Evolutionary conservation across 2,329 filamentous ascomycete species (phyloP), one percentile per base, ranked within the genome.

Genomic region (Aspergillus sp.): DNA sequence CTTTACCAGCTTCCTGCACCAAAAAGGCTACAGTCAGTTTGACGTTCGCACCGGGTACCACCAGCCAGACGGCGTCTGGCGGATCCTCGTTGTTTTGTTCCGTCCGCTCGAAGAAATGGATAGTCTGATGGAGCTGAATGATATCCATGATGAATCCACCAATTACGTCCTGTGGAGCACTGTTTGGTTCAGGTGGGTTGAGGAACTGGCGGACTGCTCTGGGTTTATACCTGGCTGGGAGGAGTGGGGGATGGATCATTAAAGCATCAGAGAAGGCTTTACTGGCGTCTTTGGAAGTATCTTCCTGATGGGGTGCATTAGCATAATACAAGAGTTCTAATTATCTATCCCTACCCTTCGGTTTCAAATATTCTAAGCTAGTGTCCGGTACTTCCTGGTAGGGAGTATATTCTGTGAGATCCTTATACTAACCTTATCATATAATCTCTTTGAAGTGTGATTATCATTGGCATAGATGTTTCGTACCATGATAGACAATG

Each of bases 261-360:
- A 4, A 36, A n/a, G 44, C 15, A 20, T 20, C 8, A 43, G 41
- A 43, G n/a, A n/a, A n/a, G 39, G 39, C 15, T 18, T 42, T n/a
- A 18, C 39, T 76, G 22, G 22, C 5, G 22, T 5, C 22, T 24
- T 24, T 7, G 22, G 22, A 24, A 24, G 22, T 7, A 24, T 24
- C 22, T 24, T 5, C 22, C 22, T 24, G 22, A 24, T 24, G n/a
- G n/a, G n/a, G n/a, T n/a, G n/a, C n/a, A 24, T 7, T 2, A 6
- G 22, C 22, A 24, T 24, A 0, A 7, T 24, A 6, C 22, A 24
- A 7, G 5, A 24, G 7, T 7, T 24, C 2, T 7, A 24, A 7
- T 24, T 24, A 24, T 24, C 7, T 24, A 24, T 24, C 7, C 22
- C 7, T 0, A 0, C 7, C 0, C 22, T 24, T 24, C 22, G 6